Percentiles rank a stretch among this genome's conserved stretches.
These are phyloP conservation scores for Lepidopterella palustris DNA, from an alignment of 495 filamentous ascomycete genomes.

Conservation along the genomic window DNA sequence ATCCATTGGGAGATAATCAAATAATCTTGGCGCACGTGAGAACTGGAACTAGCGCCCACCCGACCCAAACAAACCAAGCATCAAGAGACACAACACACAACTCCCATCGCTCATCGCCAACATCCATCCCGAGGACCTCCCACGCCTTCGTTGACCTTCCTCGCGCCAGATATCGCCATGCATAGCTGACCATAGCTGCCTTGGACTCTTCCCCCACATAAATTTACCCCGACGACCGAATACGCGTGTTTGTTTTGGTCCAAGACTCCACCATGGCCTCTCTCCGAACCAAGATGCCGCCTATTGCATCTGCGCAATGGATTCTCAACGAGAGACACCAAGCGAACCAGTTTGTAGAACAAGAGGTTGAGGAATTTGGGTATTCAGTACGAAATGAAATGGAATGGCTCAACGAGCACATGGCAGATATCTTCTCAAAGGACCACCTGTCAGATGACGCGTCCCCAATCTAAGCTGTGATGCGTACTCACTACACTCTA, in stretches of 20 bases:
- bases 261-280: slow-evolving; percentile 29
- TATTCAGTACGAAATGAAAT: slow-evolving; percentile 85
- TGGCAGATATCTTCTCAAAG: slow-evolving; percentile 84
- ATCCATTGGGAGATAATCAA: no score
- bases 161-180: not conserved
- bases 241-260: slow-evolving; percentile 6
- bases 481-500: slow-evolving; percentile 41
- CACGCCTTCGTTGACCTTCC: not conserved
- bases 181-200: not conserved
- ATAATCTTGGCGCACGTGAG: no score
- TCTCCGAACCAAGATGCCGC: slow-evolving; percentile 33
- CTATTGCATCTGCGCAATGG: slow-evolving; percentile 63
- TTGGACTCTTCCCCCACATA: not conserved
- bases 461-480: slow-evolving; percentile 9
- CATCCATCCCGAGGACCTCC: not conserved
- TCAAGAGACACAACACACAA: slow-evolving; percentile 3
- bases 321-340: slow-evolving; percentile 60
- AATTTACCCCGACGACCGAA: not conserved
- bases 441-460: slow-evolving; percentile 64
- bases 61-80: slow-evolving; percentile 2
- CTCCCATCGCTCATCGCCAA: not conserved
- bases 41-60: not conserved
- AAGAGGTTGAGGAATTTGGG: slow-evolving; percentile 83
- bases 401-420: slow-evolving; percentile 95
- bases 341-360: slow-evolving; percentile 52